Base-by-base conservation (phyloP, 345 rosid species). In the Sisymbrium irio region DNA sequence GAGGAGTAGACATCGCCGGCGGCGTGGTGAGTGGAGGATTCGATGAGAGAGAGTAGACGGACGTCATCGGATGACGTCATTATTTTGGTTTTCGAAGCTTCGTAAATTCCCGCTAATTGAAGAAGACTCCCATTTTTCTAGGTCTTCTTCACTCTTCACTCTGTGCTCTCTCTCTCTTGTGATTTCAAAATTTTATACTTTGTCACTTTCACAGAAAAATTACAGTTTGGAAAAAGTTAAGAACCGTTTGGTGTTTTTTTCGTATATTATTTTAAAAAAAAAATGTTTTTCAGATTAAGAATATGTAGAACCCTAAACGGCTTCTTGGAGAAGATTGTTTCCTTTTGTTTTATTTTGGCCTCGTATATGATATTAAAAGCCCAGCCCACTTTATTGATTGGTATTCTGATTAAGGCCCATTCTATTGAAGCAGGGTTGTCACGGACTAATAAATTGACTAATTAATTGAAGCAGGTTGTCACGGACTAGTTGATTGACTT, bases 61-160 rank as follows among this genome's bases (percentile, higher is more conserved):
- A 81, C 33, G 71, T 87, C 93, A 1, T 79, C 65, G 17, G 27
- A 37, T 19, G 96, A 55, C 62, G 87, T 82, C 97, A 89, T 90
- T 53, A 9, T n/a, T 18, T 32, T 20, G 54, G 40, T 57, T 72
- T 72, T 77, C 72, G 72, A 71, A 8, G 0, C 3, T 10, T 56
- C 30, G n/a, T 41, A 18, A 44, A 37, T 58, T 77, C 80, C 80
- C 80, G 80, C 77, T 77, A 65, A 58, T 39, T 0, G 62, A 64
- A 28, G 62, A 64, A 28, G 7, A 45, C 12, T 3, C 36, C 4
- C 60, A 22, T 51, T 62, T n/a, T n/a, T 46, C 59, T 65, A 74
- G 72, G 59, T 65, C 67, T 65, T 15, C 65, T 15, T 3, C 22
- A 8, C n/a, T 22, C 27, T 46, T 61, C 7, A 3, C 67, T 71